phyloP scores from a whole-genome alignment of 2,329 filamentous ascomycete species.

The Tothia fuscella region DNA sequence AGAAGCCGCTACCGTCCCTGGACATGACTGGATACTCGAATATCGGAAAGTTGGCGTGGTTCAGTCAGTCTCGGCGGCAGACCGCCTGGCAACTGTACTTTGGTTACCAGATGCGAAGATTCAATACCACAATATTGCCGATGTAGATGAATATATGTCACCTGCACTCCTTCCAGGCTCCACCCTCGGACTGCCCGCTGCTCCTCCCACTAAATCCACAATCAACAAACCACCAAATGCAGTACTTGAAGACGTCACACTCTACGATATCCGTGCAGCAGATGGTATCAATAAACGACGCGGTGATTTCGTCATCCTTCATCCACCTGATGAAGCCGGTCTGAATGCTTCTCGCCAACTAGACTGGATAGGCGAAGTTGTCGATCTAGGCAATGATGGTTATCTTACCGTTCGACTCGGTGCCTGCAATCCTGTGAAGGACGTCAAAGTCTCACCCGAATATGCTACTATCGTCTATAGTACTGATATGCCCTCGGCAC shows the following conservation, averaged over 20 bases:
- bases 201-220: no score
- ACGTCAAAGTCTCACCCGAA: constrained; percentile 39
- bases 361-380: constrained; percentile 46
- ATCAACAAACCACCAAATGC: no score
- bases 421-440: constrained; percentile 34
- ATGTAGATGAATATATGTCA: background rate
- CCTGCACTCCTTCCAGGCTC: constrained; percentile 9
- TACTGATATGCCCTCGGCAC: background rate
- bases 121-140: constrained; percentile 17
- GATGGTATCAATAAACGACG: constrained; percentile 30
- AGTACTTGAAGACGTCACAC: constrained; percentile 43
- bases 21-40: constrained; percentile 24
- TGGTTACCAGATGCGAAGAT: constrained; percentile 38
- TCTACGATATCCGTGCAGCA: constrained; percentile 45
- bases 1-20: constrained; percentile 20
- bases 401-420: constrained; percentile 42
- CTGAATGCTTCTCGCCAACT: constrained; percentile 15
- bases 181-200: constrained; percentile 6
- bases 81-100: constrained; percentile 42
- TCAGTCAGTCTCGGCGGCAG: constrained; percentile 42
- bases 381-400: constrained; percentile 42
- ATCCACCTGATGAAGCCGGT: constrained; percentile 14
- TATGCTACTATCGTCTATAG: constrained; percentile 32
- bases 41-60: constrained; percentile 44
- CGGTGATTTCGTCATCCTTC: constrained; percentile 43